phyloP scores from a whole-genome alignment of 2,329 filamentous ascomycete genomes.

The Pestalotiopsis sp. region DNA sequence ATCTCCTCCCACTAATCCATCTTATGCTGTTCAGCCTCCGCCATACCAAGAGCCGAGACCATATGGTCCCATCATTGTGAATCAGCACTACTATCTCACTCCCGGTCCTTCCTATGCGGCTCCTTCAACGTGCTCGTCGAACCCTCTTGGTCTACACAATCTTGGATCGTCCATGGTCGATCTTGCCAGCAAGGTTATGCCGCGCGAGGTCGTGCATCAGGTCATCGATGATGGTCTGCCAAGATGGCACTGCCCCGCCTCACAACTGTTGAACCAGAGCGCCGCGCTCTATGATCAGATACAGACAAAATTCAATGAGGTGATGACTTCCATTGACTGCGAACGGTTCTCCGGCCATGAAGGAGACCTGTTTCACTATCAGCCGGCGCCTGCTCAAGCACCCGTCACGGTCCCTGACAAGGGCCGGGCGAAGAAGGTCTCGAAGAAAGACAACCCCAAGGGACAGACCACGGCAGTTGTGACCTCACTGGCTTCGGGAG shows the following conservation, averaged over 20 bases:
- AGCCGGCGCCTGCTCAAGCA: constrained; percentile 21
- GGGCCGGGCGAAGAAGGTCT: constrained; percentile 28
- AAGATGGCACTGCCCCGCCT: constrained; percentile 43
- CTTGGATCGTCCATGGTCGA: constrained; percentile 42
- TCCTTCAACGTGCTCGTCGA: constrained; percentile 19
- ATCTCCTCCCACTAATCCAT: constrained; percentile 23
- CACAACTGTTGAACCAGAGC: constrained; percentile 47
- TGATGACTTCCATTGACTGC: constrained; percentile 73
- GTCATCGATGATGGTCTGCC: constrained; percentile 47
- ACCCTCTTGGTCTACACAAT: constrained; percentile 36
- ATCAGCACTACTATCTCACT: constrained; percentile 53
- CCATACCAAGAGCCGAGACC: constrained; percentile 29
- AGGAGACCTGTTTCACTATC: constrained; percentile 52
- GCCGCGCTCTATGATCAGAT: constrained; percentile 61
- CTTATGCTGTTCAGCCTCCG: constrained; percentile 19
- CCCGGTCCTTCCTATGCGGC: constrained; percentile 24
- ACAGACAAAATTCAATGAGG: constrained; percentile 62
- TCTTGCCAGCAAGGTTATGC: constrained; percentile 43
- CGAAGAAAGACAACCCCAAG: constrained; percentile 36
- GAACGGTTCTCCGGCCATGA: constrained; percentile 58
- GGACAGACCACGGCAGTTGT: constrained; percentile 37
- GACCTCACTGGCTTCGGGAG: constrained; percentile 45
- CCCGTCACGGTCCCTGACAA: constrained; percentile 18
- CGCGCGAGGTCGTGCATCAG: constrained; percentile 35
- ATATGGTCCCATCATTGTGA: constrained; percentile 49